Conservation (phyloP, 192 early-diverging fungal genomes). For the Umbelopsis sp. region DNA sequence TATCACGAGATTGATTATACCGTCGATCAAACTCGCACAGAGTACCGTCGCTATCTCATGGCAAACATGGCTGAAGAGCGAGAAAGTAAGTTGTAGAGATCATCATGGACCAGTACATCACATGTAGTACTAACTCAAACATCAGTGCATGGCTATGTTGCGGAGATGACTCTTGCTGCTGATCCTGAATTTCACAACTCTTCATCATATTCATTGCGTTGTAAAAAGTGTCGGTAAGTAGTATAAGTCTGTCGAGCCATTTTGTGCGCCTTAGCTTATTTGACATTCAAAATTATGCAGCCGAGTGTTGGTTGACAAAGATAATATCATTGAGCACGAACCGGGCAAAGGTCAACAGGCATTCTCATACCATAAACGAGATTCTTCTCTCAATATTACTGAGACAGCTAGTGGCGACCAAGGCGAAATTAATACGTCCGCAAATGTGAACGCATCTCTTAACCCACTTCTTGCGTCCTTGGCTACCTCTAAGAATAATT, state of each 20-base stretch:
- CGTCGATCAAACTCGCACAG: conserved; percentile 52
- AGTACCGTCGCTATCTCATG: conserved; percentile 70
- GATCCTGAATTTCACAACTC: conserved; percentile 47
- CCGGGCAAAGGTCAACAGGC: conserved; percentile 70
- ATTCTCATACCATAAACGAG: conserved; percentile 77
- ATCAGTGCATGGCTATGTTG: conserved; percentile 60
- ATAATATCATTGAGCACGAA: conserved; percentile 71
- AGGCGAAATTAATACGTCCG: background rate
- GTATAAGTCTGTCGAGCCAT: background rate
- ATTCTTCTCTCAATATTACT: conserved; percentile 46
- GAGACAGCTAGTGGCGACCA: conserved; percentile 23
- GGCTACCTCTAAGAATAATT: conserved; percentile 42
- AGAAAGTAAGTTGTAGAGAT: conserved; percentile 34
- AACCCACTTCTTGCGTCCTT: conserved; percentile 38
- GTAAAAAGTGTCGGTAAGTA: conserved; percentile 61
- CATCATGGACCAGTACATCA: background rate
- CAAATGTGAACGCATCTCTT: conserved; percentile 19
- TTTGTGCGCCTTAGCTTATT: background rate
- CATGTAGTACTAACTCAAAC: background rate
- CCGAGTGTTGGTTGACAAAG: conserved; percentile 57
- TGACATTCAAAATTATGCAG: conserved; percentile 31
- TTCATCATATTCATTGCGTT: conserved; percentile 40
- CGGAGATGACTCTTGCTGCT: conserved; percentile 52
- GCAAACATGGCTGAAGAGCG: conserved; percentile 62
- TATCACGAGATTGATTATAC: conserved; percentile 63